Conservation (phyloP, 208 protist species). For the Leishmania major region DNA sequence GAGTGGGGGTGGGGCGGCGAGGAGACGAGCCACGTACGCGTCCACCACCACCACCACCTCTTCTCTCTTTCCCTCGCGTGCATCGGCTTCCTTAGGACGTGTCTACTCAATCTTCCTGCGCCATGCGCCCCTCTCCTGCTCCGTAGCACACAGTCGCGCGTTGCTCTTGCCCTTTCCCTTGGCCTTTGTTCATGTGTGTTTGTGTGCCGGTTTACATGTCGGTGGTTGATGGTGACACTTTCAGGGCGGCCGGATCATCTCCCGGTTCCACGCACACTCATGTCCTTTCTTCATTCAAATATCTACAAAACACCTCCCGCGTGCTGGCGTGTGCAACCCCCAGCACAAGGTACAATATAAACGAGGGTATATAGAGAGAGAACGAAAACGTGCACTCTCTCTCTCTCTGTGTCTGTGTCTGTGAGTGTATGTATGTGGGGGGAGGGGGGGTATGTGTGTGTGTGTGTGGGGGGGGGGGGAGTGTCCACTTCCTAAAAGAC, state of each 20-base stretch:
- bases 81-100: not conserved
- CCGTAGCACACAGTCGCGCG: not conserved
- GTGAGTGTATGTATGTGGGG: too few relatives aligned
- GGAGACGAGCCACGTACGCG: not conserved
- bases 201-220: not conserved
- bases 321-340: too few relatives aligned
- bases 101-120: too few relatives aligned
- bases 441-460: too few relatives aligned
- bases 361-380: not conserved
- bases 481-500: too few relatives aligned
- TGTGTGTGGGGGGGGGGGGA: too few relatives aligned
- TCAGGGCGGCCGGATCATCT: too few relatives aligned
- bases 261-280: not conserved
- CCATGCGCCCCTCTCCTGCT: not conserved
- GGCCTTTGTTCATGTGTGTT: slow-evolving; percentile 5
- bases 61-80: not conserved
- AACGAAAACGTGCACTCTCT: too few relatives aligned
- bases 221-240: not conserved
- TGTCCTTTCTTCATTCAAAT: not conserved
- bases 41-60: not conserved
- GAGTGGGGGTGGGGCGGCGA: too few relatives aligned
- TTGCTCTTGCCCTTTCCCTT: not conserved
- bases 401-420: not conserved
- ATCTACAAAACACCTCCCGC: not conserved
- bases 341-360: too few relatives aligned